Evolutionary conservation across 371 early-diverging fungal species (phyloP).

Genomic region (Mucor piriformis): DNA sequence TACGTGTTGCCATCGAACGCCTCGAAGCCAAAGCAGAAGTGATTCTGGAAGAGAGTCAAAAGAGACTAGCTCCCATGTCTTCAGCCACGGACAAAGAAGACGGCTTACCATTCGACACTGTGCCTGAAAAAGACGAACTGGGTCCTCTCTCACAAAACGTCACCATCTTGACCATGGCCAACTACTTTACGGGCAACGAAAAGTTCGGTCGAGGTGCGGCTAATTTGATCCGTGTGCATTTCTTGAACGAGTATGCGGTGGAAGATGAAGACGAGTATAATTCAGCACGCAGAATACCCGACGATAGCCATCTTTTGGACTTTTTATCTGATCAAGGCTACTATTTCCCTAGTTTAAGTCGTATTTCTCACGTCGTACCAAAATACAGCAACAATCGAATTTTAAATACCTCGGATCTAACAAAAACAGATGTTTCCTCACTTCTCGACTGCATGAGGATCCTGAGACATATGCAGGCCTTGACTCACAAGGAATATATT

Average conservation of each 20-base stretch:
- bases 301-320: conserved; percentile 58
- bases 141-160: conserved; percentile 60
- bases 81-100: conserved; percentile 19
- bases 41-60: conserved; percentile 36
- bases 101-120: conserved; percentile 19
- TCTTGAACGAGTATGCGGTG: conserved; percentile 57
- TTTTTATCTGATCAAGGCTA: conserved; percentile 67
- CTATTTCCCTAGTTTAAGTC: conserved; percentile 63
- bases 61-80: conserved; percentile 26
- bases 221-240: conserved; percentile 62
- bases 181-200: conserved; percentile 62
- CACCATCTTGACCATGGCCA: conserved; percentile 61
- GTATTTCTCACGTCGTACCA: conserved; percentile 56
- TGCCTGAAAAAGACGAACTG: conserved; percentile 33
- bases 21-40: conserved; percentile 47
- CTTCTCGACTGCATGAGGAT: conserved; percentile 63
- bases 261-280: conserved; percentile 56
- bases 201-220: conserved; percentile 64
- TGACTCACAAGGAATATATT: conserved; percentile 70
- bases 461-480: conserved; percentile 52
- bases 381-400: conserved; percentile 48
- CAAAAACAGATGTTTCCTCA: conserved; percentile 52
- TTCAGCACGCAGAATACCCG: conserved; percentile 51
- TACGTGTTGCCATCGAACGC: conserved; percentile 37
- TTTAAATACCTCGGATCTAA: conserved; percentile 44